Percentiles rank a stretch among this genome's conserved stretches.
Conservation (phyloP, 371 early-diverging fungal genomes). For the Haplosporangium sp. region DNA sequence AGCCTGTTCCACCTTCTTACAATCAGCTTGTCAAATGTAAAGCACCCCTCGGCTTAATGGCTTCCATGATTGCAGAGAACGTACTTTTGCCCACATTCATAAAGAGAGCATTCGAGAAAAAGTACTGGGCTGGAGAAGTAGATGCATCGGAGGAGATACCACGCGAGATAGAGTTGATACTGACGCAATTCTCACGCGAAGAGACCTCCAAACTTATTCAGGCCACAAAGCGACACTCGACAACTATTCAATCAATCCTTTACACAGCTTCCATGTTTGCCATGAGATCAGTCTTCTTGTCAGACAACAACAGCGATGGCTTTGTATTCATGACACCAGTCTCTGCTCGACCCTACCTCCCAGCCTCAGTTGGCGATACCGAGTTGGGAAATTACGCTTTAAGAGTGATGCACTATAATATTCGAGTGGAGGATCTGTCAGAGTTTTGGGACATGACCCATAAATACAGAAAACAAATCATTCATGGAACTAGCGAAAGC, state of each 20-base stretch:
- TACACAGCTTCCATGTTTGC: constrained; percentile 39
- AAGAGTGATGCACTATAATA: constrained; percentile 26
- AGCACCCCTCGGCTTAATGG: constrained; percentile 24
- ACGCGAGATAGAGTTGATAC: constrained; percentile 20
- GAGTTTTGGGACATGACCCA: constrained; percentile 29
- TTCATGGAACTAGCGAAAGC: constrained; percentile 11
- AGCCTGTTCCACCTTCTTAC: constrained; percentile 15
- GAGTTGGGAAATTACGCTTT: constrained; percentile 27
- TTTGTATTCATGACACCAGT: constrained; percentile 45
- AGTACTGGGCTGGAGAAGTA: constrained; percentile 51
- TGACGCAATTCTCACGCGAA: not conserved
- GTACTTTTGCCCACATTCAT: constrained; percentile 22
- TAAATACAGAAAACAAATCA: constrained; percentile 16
- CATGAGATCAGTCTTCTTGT: constrained; percentile 21
- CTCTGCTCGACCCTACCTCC: not conserved
- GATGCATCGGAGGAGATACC: constrained; percentile 20
- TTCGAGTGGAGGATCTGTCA: constrained; percentile 17
- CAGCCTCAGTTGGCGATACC: no score
- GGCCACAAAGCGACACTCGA: constrained; percentile 19
- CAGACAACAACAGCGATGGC: constrained; percentile 11
- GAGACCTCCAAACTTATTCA: constrained; percentile 20
- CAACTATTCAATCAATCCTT: constrained; percentile 42
- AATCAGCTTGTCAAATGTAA: constrained; percentile 31
- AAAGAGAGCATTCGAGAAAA: constrained; percentile 26
- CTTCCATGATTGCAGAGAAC: constrained; percentile 13